Percentiles rank a stretch among this genome's conserved stretches.
Conservation (phyloP, 257 asterid genomes). For the Prunella vulgaris region DNA sequence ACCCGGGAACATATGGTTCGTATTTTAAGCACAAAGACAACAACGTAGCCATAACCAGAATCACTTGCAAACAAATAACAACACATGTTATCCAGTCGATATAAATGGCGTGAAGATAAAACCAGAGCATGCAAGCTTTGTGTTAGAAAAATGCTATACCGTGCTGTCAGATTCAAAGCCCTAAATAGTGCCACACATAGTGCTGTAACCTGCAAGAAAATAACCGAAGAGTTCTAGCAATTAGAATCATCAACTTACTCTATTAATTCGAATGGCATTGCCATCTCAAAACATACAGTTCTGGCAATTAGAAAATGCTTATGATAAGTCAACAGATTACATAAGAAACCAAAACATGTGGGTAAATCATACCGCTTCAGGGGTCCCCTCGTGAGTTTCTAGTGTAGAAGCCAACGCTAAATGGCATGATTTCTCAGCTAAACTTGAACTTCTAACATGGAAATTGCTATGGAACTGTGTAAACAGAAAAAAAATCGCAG, state of each 20-base stretch:
- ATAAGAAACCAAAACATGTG: not conserved
- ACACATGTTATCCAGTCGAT: not conserved
- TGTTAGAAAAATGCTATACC: slow-evolving; percentile 37
- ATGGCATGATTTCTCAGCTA: slow-evolving; percentile 54
- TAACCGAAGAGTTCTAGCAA: slow-evolving; percentile 15
- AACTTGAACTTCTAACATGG: slow-evolving; percentile 49
- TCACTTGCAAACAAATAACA: not conserved
- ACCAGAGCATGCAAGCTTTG: slow-evolving; percentile 3
- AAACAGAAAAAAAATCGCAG: slow-evolving; percentile 22
- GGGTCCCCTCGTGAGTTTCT: slow-evolving; percentile 78
- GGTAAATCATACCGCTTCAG: slow-evolving; percentile 62
- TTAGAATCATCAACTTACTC: not conserved
- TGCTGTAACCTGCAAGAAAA: slow-evolving; percentile 74
- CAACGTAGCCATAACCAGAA: slow-evolving; percentile 3
- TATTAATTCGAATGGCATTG: not conserved
- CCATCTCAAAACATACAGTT: slow-evolving; percentile 7
- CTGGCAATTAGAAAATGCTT: slow-evolving; percentile 3
- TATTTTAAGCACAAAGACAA: slow-evolving; percentile 1
- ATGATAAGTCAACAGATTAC: not conserved
- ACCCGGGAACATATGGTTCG: too few relatives aligned
- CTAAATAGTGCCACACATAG: slow-evolving; percentile 79
- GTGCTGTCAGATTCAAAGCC: slow-evolving; percentile 79
- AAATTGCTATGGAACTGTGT: slow-evolving; percentile 65
- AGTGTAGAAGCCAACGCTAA: slow-evolving; percentile 63
- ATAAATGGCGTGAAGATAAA: slow-evolving; percentile 1